Base-by-base conservation (phyloP, 148 eudicot species). In the Rhododendron griersonianum region DNA sequence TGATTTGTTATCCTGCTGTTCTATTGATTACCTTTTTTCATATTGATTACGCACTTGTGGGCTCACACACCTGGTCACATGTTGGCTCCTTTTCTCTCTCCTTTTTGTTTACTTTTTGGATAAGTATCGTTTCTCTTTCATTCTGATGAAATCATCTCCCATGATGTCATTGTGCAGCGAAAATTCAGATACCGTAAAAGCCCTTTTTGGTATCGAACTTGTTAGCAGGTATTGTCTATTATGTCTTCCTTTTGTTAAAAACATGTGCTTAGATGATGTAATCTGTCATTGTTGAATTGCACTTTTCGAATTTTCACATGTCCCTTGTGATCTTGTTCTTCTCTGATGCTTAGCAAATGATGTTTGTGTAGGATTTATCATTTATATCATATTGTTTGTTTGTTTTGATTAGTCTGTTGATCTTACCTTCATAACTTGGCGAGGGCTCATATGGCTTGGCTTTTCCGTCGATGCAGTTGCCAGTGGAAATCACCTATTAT, bases 151-250 rank as follows among this genome's bases (percentile, higher is more conserved):
- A 81, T 84, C 47, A 73, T 84, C 50, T 21, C 69, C 80, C 74
- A 37, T 78, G n/a, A 48, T 30, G 55, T 85, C 77, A 28, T 87
- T 81, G 37, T 93, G 93, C 91, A 96, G 99, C 84, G 98, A 90
- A 80, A 93, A 86, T 88, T 89, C 84, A 51, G 96, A 92, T 78
- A 81, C 93, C 2, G 92, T 97, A 92, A 97, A 95, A 92, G 90
- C 85, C 79, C 96, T 97, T 88, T 97, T 97, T 80, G 98, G 98
- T 65, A 89, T 97, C 82, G 95, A 97, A 81, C 94, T 97, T 87
- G 91, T 87, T 84, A 97, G 96, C 98, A 97, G 99, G 99, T 97
- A 92, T 25, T 81, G 81, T 77, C 28, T 83, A 47, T 39, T 5
- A 2, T 50, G 75, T 8, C 21, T 67, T 65, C 18, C 44, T 81